Percentiles rank a stretch among this genome's conserved stretches.
Evolutionary conservation across 2,329 filamentous ascomycete species (phyloP).

Genomic region (Fusarium dlaminii): DNA sequence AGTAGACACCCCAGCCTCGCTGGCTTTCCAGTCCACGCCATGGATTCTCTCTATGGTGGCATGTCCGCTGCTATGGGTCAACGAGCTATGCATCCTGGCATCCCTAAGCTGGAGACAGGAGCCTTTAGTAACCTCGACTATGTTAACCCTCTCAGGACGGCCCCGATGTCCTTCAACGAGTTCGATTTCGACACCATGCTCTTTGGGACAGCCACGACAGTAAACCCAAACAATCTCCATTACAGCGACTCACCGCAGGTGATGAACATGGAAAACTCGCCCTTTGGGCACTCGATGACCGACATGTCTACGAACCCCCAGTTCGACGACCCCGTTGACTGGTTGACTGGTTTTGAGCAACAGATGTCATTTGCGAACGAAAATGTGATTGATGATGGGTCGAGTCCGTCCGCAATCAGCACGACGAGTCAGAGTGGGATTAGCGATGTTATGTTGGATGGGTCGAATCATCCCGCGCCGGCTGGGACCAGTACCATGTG

Average conservation of each 20-base stretch:
- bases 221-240: conserved; percentile 80
- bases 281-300: conserved; percentile 65
- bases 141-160: conserved; percentile 77
- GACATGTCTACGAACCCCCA: conserved; percentile 67
- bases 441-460: conserved; percentile 91
- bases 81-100: conserved; percentile 71
- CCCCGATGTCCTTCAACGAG: conserved; percentile 72
- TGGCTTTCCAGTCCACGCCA: conserved; percentile 68
- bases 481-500: conserved; percentile 69
- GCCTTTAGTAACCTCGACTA: conserved; percentile 72
- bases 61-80: conserved; percentile 77
- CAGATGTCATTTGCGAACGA: conserved; percentile 80
- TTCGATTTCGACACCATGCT: conserved; percentile 61
- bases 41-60: conserved; percentile 74
- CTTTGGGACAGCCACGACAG: conserved; percentile 73
- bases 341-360: conserved; percentile 82
- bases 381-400: conserved; percentile 88
- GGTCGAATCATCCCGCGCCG: conserved; percentile 70
- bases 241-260: conserved; percentile 81
- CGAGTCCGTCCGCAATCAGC: conserved; percentile 95
- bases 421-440: conserved; percentile 91
- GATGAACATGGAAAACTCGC: conserved; percentile 70
- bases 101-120: conserved; percentile 86
- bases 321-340: conserved; percentile 85
- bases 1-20: conserved; percentile 80